Evolutionary conservation across 495 filamentous ascomycete species (phyloP).

Genomic region (Neurospora sp.): DNA sequence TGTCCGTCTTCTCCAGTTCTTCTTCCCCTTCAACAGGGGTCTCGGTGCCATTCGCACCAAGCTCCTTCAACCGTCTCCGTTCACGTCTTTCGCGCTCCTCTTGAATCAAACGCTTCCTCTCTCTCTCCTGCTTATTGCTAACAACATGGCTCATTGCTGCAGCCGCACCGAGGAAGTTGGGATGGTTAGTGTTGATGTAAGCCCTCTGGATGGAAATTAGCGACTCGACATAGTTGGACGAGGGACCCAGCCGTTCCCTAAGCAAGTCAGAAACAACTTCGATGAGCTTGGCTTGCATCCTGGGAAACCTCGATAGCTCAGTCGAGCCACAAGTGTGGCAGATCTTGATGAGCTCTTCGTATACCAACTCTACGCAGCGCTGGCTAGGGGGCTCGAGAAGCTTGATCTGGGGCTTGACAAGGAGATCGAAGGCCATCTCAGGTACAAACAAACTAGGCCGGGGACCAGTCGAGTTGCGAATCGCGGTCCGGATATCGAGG

Average conservation of each 20-base stretch:
- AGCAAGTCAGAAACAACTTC: conserved; percentile 97
- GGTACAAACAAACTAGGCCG: conserved; percentile 93
- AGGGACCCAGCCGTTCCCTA: conserved; percentile 80
- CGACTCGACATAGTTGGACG: conserved; percentile 85
- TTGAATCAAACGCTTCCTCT: conserved; percentile 64
- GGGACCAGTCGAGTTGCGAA: conserved; percentile 95
- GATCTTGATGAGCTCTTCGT: conserved; percentile 98
- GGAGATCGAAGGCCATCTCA: conserved; percentile 91
- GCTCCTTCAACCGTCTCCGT: conserved; percentile 67
- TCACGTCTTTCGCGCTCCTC: conserved; percentile 83
- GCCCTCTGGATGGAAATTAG: conserved; percentile 94
- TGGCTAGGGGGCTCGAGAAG: conserved; percentile 92
- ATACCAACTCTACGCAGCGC: conserved; percentile 93
- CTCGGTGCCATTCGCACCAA: conserved; percentile 67
- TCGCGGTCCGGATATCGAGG: conserved; percentile 95
- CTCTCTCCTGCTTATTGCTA: conserved; percentile 84
- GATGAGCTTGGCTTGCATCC: conserved; percentile 92
- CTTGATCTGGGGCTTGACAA: conserved; percentile 98
- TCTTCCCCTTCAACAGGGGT: conserved; percentile 68
- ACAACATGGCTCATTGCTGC: conserved; percentile 98
- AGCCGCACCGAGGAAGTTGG: conserved; percentile 94
- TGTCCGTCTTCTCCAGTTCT: conserved; percentile 47
- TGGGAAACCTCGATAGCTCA: conserved; percentile 82
- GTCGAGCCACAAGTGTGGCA: conserved; percentile 97
- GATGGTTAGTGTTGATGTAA: conserved; percentile 99